phyloP scores from a whole-genome alignment of 768 basidiomycete genomes.

The Auricularia heimuer region DNA sequence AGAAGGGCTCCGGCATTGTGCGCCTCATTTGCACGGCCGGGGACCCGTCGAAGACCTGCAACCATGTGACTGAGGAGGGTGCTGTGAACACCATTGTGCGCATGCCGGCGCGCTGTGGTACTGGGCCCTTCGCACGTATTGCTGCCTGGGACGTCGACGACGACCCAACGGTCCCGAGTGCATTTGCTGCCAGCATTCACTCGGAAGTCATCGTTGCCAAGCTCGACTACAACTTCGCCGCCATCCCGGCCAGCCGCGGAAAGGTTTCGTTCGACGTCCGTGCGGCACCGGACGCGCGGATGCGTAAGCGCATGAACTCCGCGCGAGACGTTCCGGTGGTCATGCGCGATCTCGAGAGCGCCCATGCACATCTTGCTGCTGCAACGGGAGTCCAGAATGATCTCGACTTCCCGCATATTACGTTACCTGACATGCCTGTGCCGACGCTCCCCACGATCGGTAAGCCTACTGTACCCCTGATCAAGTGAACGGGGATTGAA shows the following conservation, averaged over 20 bases:
- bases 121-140: neutral
- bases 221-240: constrained; percentile 1
- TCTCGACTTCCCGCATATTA: neutral
- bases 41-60: neutral
- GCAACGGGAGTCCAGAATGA: neutral
- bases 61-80: neutral
- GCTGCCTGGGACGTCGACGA: neutral
- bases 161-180: neutral
- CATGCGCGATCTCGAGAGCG: neutral
- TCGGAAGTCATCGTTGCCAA: neutral
- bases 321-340: neutral
- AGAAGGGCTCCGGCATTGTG: neutral
- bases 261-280: neutral
- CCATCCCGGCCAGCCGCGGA: neutral
- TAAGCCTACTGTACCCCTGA: too few species aligned
- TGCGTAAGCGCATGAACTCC: neutral
- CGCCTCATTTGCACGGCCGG: neutral
- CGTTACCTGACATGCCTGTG: neutral
- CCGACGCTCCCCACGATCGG: neutral
- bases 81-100: neutral
- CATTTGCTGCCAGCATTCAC: neutral
- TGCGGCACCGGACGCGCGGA: neutral
- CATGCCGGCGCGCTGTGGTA: neutral
- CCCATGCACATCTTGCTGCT: neutral
- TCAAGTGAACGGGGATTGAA: too few species aligned